These are phyloP conservation scores for Saccharomycopsis olivae DNA, from an alignment of 805 yeast genomes.

Conservation along the genomic window DNA sequence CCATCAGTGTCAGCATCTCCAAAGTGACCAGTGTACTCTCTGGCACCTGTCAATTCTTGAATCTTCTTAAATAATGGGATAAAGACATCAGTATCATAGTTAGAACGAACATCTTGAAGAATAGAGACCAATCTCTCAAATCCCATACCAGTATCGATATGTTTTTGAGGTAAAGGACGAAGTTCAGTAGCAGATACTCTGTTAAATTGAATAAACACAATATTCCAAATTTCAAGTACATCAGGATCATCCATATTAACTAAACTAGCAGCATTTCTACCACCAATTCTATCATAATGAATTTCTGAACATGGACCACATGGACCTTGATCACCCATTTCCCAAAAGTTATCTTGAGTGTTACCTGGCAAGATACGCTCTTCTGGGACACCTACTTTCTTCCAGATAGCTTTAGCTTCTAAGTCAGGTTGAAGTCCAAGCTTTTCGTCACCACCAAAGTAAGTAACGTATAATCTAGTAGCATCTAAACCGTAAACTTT, in stretches of 20 bases:
- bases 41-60: constrained; percentile 86
- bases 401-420: constrained; percentile 87
- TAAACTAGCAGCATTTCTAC: constrained; percentile 83
- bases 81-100: constrained; percentile 97
- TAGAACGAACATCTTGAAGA: constrained; percentile 81
- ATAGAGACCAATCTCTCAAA: constrained; percentile 95
- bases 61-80: constrained; percentile 77
- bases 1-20: constrained; percentile 92
- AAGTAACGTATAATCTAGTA: constrained; percentile 85
- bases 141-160: constrained; percentile 98
- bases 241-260: constrained; percentile 98
- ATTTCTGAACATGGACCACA: constrained; percentile 99
- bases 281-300: constrained; percentile 97
- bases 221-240: constrained; percentile 96
- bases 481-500: constrained; percentile 68
- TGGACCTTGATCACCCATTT: constrained; percentile 99
- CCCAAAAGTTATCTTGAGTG: constrained; percentile 95
- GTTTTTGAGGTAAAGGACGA: constrained; percentile 83
- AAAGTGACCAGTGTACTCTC: constrained; percentile 85
- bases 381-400: constrained; percentile 76
- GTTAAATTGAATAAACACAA: constrained; percentile 93
- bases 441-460: constrained; percentile 85
- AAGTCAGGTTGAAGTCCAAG: constrained; percentile 84
- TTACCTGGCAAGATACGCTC: constrained; percentile 90
- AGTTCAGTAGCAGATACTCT: constrained; percentile 81